Evolutionary conservation across 257 asterid species (phyloP).

Genomic region (Solanum dulcamara): DNA sequence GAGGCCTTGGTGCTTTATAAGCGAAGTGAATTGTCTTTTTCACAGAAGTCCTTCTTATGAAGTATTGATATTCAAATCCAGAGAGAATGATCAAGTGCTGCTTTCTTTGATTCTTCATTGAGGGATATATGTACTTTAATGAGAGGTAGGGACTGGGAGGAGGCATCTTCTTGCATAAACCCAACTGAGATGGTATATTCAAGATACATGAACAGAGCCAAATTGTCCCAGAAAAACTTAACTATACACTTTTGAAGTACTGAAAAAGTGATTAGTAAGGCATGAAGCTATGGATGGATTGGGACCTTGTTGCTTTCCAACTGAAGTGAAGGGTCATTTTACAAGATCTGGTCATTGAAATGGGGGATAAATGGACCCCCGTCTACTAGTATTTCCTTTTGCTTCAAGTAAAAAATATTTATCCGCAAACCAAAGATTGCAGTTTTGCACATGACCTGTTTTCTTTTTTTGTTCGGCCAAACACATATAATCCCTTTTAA

Average conservation of each 20-base stretch:
- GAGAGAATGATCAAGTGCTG: neutral
- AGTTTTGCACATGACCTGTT: neutral
- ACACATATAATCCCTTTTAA: neutral
- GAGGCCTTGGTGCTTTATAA: neutral
- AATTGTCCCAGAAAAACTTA: neutral
- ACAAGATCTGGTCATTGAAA: neutral
- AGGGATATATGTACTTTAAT: neutral
- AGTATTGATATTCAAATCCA: neutral
- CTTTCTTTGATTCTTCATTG: neutral
- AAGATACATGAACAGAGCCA: neutral
- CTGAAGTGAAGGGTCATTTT: neutral
- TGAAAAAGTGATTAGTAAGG: neutral
- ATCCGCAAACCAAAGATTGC: neutral
- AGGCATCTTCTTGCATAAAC: neutral
- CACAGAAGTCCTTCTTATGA: neutral
- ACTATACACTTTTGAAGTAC: neutral
- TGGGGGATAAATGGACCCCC: neutral
- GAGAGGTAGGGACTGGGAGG: too few species aligned
- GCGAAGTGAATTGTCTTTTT: neutral
- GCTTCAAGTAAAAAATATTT: neutral
- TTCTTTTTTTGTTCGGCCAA: neutral
- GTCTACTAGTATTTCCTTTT: constrained; percentile 3
- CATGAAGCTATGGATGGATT: neutral
- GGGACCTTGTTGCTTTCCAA: neutral
- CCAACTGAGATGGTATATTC: neutral